Conservation (phyloP, 768 basidiomycete genomes). For the Mrakia hoshinonis region DNA sequence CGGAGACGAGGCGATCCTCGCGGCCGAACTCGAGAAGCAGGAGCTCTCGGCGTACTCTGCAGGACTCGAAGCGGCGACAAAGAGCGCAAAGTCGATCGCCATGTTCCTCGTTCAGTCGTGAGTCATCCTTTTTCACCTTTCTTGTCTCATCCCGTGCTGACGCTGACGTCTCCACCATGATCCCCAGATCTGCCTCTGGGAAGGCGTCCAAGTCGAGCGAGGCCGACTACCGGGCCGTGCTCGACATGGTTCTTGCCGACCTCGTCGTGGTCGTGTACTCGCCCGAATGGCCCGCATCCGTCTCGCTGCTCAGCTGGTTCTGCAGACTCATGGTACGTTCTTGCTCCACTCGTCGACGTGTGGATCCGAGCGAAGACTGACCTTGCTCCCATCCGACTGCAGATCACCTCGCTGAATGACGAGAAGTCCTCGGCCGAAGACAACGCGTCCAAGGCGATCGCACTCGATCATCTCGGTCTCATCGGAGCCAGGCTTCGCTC, state of each 20-base stretch:
- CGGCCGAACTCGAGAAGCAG: constrained; percentile 15
- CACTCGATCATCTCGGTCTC: constrained; percentile 86
- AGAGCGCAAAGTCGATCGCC: constrained; percentile 24
- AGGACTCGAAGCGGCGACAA: constrained; percentile 11
- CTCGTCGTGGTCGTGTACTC: constrained; percentile 78
- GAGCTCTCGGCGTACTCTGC: constrained; percentile 1
- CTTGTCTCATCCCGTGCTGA: not conserved
- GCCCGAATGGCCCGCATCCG: constrained; percentile 96
- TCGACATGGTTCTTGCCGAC: constrained; percentile 84
- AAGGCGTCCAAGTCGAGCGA: constrained; percentile 77
- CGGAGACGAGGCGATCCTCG: constrained; percentile 36
- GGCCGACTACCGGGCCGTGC: constrained; percentile 82
- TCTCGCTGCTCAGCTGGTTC: constrained; percentile 66
- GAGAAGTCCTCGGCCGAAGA: constrained; percentile 62
- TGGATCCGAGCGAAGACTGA: too few species aligned
- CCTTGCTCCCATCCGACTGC: not conserved
- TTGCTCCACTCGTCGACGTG: too few species aligned
- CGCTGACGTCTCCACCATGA: too few species aligned
- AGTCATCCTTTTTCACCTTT: not conserved
- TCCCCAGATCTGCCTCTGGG: constrained; percentile 61
- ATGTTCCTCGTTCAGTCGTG: constrained; percentile 24
- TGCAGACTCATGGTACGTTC: constrained; percentile 71
- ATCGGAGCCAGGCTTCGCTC: constrained; percentile 70
- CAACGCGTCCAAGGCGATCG: constrained; percentile 78
- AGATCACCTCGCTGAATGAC: constrained; percentile 79